phyloP scores from a whole-genome alignment of 2,329 filamentous ascomycete genomes.

The Falciphora oryzae region DNA sequence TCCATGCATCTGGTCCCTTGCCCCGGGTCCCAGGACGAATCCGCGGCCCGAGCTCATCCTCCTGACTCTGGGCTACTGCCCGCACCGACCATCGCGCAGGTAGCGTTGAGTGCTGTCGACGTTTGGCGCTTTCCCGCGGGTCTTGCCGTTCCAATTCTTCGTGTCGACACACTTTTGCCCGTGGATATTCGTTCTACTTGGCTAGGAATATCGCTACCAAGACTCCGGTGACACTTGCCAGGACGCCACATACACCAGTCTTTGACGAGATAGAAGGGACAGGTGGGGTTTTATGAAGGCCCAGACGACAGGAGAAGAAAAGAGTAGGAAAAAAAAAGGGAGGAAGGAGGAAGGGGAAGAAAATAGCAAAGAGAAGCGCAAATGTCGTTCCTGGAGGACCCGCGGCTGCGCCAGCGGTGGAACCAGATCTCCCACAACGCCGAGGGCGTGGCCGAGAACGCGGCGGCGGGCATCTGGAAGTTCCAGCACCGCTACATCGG shows the following conservation, averaged over 20 bases:
- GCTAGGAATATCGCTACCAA: neutral
- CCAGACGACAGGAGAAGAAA: neutral
- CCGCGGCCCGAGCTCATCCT: neutral
- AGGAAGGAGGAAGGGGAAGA: neutral
- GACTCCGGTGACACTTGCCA: neutral
- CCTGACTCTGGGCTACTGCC: no score
- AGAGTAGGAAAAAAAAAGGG: neutral
- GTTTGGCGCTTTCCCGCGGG: neutral
- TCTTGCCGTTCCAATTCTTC: neutral
- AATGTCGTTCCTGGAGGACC: slow-evolving; percentile 68
- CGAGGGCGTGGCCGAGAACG: slow-evolving; percentile 81
- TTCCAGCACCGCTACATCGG: slow-evolving; percentile 81
- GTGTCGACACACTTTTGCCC: no score
- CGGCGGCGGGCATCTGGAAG: slow-evolving; percentile 85
- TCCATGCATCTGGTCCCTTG: neutral
- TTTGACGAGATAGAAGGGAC: no score
- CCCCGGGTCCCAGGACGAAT: neutral
- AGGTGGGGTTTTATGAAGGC: no score
- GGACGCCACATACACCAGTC: no score
- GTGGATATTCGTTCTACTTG: neutral
- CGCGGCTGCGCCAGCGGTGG: slow-evolving; percentile 86
- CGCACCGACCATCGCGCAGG: neutral
- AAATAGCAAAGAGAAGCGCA: slow-evolving; percentile 15
- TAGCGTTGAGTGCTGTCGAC: neutral
- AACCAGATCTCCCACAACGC: slow-evolving; percentile 82